Base-by-base conservation (phyloP, 2,329 filamentous ascomycete genomes). In the Apiospora pterosperma region DNA sequence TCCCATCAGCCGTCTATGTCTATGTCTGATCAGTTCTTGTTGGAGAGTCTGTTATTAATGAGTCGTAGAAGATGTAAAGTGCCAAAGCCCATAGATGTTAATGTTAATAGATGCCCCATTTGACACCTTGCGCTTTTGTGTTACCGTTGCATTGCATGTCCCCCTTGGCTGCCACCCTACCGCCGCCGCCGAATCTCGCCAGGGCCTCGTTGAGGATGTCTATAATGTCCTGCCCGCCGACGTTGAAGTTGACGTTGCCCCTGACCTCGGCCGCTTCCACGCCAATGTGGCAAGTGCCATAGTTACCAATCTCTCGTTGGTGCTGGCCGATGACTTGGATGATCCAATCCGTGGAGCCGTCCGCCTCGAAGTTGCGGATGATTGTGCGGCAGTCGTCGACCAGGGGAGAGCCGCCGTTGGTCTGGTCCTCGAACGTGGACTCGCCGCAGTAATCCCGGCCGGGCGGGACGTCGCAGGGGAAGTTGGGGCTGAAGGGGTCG, bases 311-410 rank as follows among this genome's bases (percentile, higher is more conserved):
- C 67, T 73, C 63, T 44, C 69, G 38, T 25, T 44, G 38, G 25
- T 25, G 14, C 25, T 61, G 72, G 36, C 62, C 48, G 36, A 65
- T 61, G 23, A 71, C 59, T 12, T 61, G 38, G 7, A 38, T 61
- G 21, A 23, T 64, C 28, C 63, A 64, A 28, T 67, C 48, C n/a
- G 68, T 70, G 6, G 52, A 34, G 11, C 52, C 66, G 44, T 72
- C 67, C 59, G 70, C 72, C 10, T 63, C 36, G 62, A 80, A 76
- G 67, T 78, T 77, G 52, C 62, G 66, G 67, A 77, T 69, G 61
- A 80, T 75, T 21, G 69, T 63, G 62, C 65, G 65, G 68, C 78
- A 79, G 72, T 80, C 78, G 3, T 34, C 42, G 7, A 77, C 72
- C 1, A 10, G 28, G 5, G 77, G 77, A 2, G 77, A 79, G 3